A percentile compares a stretch with the other conserved stretches of the same genome.
Conservation (phyloP, 306 rosid genomes). For the Inga leiocalycina region DNA sequence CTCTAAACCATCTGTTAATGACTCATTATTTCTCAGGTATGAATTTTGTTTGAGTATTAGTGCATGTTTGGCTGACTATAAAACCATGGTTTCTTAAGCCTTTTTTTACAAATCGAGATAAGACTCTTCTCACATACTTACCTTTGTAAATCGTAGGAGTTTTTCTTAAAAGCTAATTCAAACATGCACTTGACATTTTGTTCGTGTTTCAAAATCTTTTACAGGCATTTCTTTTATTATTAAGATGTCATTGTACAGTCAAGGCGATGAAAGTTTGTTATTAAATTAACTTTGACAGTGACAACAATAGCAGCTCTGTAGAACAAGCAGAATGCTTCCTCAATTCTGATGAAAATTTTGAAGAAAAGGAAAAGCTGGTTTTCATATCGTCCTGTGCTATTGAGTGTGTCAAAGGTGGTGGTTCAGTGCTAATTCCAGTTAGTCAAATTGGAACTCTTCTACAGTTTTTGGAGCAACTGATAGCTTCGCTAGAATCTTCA, state of each 20-base stretch:
- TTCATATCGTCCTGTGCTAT: conserved; percentile 64
- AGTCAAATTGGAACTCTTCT: conserved; percentile 63
- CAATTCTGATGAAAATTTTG: conserved; percentile 50
- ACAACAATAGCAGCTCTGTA: conserved; percentile 37
- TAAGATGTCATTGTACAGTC: conserved; percentile 32
- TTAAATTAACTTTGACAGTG: conserved; percentile 30
- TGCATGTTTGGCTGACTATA: too few relatives aligned
- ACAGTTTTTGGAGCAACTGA: conserved; percentile 78
- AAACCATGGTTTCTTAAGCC: too few relatives aligned
- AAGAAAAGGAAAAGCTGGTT: conserved; percentile 66
- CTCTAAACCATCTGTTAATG: conserved; percentile 28
- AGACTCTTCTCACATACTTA: too few relatives aligned
- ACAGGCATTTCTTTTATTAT: conserved; percentile 3
- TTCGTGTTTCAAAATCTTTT: conserved; percentile 8
- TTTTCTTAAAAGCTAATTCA: too few relatives aligned
- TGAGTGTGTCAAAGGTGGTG: conserved; percentile 69
- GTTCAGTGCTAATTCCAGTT: conserved; percentile 82
- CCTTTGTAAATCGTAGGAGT: too few relatives aligned
- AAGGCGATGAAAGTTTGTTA: conserved; percentile 40
- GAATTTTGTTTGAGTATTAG: neutral
- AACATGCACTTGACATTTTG: neutral
- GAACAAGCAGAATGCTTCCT: conserved; percentile 40
- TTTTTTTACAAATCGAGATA: too few relatives aligned
- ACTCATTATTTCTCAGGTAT: conserved; percentile 49
- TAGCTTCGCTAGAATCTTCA: conserved; percentile 61